Conservation (phyloP, 257 asterid genomes). For the Rubia yunnanensis region DNA sequence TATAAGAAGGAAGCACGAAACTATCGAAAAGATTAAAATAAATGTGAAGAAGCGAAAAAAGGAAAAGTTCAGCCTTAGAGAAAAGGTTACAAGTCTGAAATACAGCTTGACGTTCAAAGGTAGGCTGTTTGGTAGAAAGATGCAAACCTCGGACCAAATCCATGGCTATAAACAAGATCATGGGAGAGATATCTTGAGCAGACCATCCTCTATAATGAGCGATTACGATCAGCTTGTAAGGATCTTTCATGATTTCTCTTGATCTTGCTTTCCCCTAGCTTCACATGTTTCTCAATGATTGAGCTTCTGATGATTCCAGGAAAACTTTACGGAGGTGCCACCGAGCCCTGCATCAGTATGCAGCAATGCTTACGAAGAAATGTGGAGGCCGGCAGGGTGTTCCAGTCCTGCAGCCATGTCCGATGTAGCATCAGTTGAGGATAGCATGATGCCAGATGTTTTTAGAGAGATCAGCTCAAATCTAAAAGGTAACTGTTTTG, state of each 20-base stretch:
- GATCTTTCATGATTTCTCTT: slow-evolving; percentile 12
- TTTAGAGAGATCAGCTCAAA: slow-evolving; percentile 87
- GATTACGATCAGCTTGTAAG: slow-evolving; percentile 65
- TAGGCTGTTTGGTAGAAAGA: slow-evolving; percentile 69
- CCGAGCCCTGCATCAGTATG: slow-evolving; percentile 99
- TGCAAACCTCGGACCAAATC: slow-evolving; percentile 39
- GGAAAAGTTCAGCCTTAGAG: slow-evolving; percentile 71
- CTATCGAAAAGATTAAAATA: slow-evolving; percentile 45
- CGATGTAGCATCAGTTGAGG: slow-evolving; percentile 53
- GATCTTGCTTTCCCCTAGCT: neutral
- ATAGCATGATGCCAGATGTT: slow-evolving; percentile 50
- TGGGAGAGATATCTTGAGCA: slow-evolving; percentile 44
- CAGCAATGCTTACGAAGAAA: slow-evolving; percentile 67
- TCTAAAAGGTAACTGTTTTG: slow-evolving; percentile 58
- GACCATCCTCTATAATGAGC: slow-evolving; percentile 37
- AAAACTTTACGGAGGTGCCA: slow-evolving; percentile 90
- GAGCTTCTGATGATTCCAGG: slow-evolving; percentile 33
- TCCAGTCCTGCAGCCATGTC: slow-evolving; percentile 57
- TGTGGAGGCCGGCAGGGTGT: slow-evolving; percentile 61
- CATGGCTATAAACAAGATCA: slow-evolving; percentile 29
- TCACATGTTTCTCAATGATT: neutral
- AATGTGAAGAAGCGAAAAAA: slow-evolving; percentile 54
- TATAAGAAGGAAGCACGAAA: slow-evolving; percentile 78
- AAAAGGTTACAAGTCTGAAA: slow-evolving; percentile 75
- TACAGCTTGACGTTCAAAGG: slow-evolving; percentile 72